Base-by-base conservation (phyloP, 2,329 filamentous ascomycete genomes). In the Monilinia polystroma region DNA sequence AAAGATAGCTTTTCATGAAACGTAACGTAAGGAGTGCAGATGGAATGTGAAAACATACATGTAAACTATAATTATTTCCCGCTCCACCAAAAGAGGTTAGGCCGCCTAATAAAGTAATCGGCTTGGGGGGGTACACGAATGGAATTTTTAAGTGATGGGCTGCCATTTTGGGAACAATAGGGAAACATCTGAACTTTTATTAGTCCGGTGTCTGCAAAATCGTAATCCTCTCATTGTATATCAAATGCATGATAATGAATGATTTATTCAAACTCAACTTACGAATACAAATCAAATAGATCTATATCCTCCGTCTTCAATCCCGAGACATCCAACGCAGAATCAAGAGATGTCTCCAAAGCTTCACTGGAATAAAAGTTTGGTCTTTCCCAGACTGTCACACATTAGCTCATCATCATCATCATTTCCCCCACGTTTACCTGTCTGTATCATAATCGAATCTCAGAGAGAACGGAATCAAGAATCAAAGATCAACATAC, bases 41-140 rank as follows among this genome's bases (percentile, higher is more conserved):
- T 53, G 16, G 26, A 12, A 45, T 16, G 8, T 52, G 7, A 47
- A 76, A 53, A n/a, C 78, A 73, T 75, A 84, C 86, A 77, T 90
- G 87, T 82, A 90, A 86, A 0, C 85, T 88, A 68, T 90, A 90
- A 65, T 90, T 90, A 69, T 90, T 90, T 0, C 88, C 88, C 7
- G 88, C 88, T 0, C 88, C 88, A 0, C 88, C 88, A 67, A 90
- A 90, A 0, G 84, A 88, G 5, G 88, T 90, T 64, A 91, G 72
- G 0, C 88, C 88, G 0, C 88, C 88, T 0, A 90, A 79, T 0
- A 90, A 75, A 0, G 86, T 89, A 26, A 89, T 80, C 0, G 84
- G 81, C 69, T 85, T 87, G 2, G 76, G 41, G 1, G 79, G 73
- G 1, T 79, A 75, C 0, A 75, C 75, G 0, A 84, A 77, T 0